These are phyloP conservation scores for Ricinus communis DNA, from an alignment of 345 rosid species.

Conservation along the genomic window DNA sequence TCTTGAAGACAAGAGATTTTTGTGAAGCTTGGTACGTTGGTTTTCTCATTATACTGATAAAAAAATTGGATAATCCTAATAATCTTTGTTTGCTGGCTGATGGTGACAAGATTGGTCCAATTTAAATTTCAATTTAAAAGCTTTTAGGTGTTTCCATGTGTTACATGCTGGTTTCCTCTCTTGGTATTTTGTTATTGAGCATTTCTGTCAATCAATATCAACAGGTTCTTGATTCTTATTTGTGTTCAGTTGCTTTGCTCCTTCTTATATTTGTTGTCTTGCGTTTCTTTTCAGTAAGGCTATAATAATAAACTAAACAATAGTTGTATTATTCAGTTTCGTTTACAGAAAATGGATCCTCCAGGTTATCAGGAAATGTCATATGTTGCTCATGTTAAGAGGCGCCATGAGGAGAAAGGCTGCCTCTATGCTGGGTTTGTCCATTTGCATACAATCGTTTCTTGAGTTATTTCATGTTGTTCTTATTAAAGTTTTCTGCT, in stretches of 20 bases:
- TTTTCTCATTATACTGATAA: too few species aligned
- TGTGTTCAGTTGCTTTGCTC: neutral
- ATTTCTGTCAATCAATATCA: too few species aligned
- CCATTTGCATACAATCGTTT: neutral
- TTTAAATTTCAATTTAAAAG: neutral
- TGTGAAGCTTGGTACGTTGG: too few species aligned
- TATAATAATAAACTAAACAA: too few species aligned
- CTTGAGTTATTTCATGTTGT: too few species aligned
- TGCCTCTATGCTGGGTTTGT: slow-evolving; percentile 44
- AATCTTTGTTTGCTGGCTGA: neutral
- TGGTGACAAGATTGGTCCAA: neutral
- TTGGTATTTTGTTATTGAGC: too few species aligned
- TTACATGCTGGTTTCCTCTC: neutral
- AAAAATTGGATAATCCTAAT: neutral
- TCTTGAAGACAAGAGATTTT: neutral
- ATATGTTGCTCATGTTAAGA: slow-evolving; percentile 34
- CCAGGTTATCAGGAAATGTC: slow-evolving; percentile 37
- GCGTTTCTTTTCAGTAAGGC: too few species aligned
- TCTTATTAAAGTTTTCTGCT: too few species aligned
- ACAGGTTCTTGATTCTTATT: too few species aligned
- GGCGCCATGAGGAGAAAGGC: slow-evolving; percentile 51
- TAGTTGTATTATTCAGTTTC: neutral
- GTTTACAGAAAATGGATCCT: slow-evolving; percentile 32
- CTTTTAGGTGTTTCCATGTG: neutral
- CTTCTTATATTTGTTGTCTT: neutral